These are phyloP conservation scores for Alternaria novae-zelandiae DNA, from an alignment of 2,329 filamentous ascomycete genomes.

Conservation along the genomic window DNA sequence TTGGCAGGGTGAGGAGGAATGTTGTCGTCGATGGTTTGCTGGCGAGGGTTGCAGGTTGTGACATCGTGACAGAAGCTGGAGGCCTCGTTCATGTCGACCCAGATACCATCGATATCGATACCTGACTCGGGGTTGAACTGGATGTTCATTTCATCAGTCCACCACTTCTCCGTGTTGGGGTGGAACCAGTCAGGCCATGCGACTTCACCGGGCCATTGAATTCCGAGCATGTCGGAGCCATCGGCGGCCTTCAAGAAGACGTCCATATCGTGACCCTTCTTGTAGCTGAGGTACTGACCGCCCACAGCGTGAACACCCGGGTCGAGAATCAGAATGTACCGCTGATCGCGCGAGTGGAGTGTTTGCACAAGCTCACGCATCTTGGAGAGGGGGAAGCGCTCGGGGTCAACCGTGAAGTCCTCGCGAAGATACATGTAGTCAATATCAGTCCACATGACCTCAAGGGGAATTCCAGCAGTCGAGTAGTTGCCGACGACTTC, in stretches of 20 bases:
- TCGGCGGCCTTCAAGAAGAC: constrained; percentile 63
- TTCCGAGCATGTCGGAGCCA: constrained; percentile 63
- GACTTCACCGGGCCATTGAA: constrained; percentile 78
- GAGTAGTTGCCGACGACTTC: constrained; percentile 74
- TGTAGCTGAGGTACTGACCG: constrained; percentile 62
- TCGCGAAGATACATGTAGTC: constrained; percentile 69
- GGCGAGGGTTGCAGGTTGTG: constrained; percentile 55
- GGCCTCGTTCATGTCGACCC: constrained; percentile 56
- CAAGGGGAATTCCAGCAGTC: constrained; percentile 68
- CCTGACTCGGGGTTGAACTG: constrained; percentile 71
- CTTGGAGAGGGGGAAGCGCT: constrained; percentile 66
- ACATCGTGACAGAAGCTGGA: constrained; percentile 45
- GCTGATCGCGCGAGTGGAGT: constrained; percentile 70
- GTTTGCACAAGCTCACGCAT: constrained; percentile 71
- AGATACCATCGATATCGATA: constrained; percentile 77
- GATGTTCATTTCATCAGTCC: constrained; percentile 69
- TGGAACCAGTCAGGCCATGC: constrained; percentile 81
- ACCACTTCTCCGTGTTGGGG: constrained; percentile 68
- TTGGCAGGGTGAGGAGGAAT: constrained; percentile 63
- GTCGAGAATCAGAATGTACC: constrained; percentile 81
- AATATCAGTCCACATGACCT: constrained; percentile 78
- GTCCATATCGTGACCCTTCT: constrained; percentile 65
- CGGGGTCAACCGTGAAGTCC: constrained; percentile 70
- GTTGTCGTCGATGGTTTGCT: constrained; percentile 47
- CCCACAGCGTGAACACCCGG: constrained; percentile 60